Evolutionary conservation across 768 basidiomycete species (phyloP).

Genomic region (Leccinum disarticulatum): DNA sequence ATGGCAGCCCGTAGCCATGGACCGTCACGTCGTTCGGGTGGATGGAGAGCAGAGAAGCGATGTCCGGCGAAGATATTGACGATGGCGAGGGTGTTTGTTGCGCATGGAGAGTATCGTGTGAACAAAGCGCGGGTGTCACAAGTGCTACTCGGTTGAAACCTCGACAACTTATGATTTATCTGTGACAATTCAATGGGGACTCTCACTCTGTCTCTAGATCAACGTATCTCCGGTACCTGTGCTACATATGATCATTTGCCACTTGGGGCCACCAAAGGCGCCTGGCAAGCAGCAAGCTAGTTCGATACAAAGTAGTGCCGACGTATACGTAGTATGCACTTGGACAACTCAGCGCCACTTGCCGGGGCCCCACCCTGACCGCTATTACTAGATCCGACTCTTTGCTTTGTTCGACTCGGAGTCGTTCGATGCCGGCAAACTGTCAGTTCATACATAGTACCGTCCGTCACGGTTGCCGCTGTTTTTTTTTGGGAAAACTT

Average conservation of each 20-base stretch:
- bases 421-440: not conserved
- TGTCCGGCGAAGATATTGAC: conserved; percentile 20
- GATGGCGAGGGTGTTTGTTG: conserved; percentile 12
- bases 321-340: not conserved
- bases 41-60: conserved; percentile 37
- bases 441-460: not conserved
- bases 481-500: not conserved
- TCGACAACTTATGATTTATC: no score
- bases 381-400: not conserved
- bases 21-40: conserved; percentile 49
- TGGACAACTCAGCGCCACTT: not conserved
- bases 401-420: not conserved
- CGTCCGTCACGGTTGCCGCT: not conserved
- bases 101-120: not conserved
- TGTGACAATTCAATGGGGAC: not conserved
- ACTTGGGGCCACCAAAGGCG: not conserved
- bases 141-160: no score
- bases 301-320: not conserved
- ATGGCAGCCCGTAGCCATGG: conserved; percentile 18
- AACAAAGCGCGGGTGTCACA: not conserved
- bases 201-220: not conserved
- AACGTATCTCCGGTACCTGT: not conserved
- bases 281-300: not conserved
- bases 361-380: not conserved
- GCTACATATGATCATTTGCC: not conserved